Base-by-base conservation (phyloP, 176 grass and related monocot genomes). In the Juncus inflexus region DNA sequence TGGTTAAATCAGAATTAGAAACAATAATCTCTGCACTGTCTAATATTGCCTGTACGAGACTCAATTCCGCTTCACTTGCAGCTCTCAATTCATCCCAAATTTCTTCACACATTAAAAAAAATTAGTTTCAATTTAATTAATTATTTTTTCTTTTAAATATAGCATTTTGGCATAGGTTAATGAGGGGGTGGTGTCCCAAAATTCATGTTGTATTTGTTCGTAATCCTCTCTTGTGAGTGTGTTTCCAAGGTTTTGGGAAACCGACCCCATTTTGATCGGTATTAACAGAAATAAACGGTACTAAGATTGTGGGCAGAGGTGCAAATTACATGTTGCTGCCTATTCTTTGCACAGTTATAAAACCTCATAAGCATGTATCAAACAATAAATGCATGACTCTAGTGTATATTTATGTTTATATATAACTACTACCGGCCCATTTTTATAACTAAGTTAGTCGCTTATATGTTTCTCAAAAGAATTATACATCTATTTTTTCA, bases 1-100 rank as follows among this genome's bases (percentile, higher is more conserved):
- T 58, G 52, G 87, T 85, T 84, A 89, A 83, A 75, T 97, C 87
- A 77, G 84, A 63, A 86, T 86, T 97, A 55, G 92, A 79, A 69
- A 88, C 67, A 3, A 91, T 86, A 50, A 97, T 96, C 49, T 79
- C 87, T 56, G 92, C 92, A 62, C 87, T 91, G 58, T 91, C 87
- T 66, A 96, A 78, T 91, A 96, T 91, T 62, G 74, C 74, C 78
- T 96, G 84, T 42, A 82, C 84, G 66, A 96, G 87, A 35, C 62
- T 69, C 74, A 86, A 55, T 52, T 91, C 92, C 74, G 82, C 77
- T 63, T 91, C 92, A 71, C 84, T 83, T 65, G 87, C 87, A 58
- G 82, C 92, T 81, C 72, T 71, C 72, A 97, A 87, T 14, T 87
- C 87, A 52, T 97, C 87, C 92, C 92, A 97, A 83, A 97, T 97